Evolutionary conservation across 2,329 filamentous ascomycete species (phyloP).

Genomic region (Penicillium italicum): DNA sequence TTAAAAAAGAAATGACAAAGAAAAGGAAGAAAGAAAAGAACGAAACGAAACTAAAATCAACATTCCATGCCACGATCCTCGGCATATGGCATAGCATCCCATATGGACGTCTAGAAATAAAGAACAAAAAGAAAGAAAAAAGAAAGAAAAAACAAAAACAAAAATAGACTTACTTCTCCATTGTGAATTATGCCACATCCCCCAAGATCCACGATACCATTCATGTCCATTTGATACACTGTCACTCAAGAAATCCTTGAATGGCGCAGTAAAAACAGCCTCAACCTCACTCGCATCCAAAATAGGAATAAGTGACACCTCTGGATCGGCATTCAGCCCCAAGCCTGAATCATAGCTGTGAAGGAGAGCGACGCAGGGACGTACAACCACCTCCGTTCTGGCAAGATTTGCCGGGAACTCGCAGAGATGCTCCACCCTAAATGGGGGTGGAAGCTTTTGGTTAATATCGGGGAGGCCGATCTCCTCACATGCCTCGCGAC

Average conservation of each 20-base stretch:
- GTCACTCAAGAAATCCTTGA: conserved; percentile 70
- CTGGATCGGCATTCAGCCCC: conserved; percentile 51
- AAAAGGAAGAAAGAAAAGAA: background rate
- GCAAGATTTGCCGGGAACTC: conserved; percentile 73
- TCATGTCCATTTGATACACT: conserved; percentile 41
- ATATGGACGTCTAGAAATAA: background rate
- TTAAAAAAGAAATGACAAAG: too few species aligned
- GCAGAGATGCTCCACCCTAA: conserved; percentile 83
- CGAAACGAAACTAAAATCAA: background rate
- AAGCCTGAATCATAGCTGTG: conserved; percentile 55
- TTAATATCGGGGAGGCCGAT: conserved; percentile 75
- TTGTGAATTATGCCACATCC: conserved; percentile 68
- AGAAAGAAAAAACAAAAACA: background rate
- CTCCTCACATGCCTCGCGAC: conserved; percentile 87
- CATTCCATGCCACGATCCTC: background rate
- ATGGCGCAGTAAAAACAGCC: conserved; percentile 86
- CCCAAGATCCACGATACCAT: conserved; percentile 87
- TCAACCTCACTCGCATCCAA: conserved; percentile 89
- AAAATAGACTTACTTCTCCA: conserved; percentile 57
- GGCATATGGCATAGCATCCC: conserved; percentile 4
- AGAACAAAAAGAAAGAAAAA: background rate
- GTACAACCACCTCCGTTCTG: conserved; percentile 68
- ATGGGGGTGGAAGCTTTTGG: conserved; percentile 70
- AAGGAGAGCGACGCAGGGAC: conserved; percentile 74
- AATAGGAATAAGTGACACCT: conserved; percentile 70